Percentiles rank a stretch among this genome's conserved stretches.
phyloP scores from a whole-genome alignment of 352 stramenopile genomes.

The Phytopythium cucurbitacearum region DNA sequence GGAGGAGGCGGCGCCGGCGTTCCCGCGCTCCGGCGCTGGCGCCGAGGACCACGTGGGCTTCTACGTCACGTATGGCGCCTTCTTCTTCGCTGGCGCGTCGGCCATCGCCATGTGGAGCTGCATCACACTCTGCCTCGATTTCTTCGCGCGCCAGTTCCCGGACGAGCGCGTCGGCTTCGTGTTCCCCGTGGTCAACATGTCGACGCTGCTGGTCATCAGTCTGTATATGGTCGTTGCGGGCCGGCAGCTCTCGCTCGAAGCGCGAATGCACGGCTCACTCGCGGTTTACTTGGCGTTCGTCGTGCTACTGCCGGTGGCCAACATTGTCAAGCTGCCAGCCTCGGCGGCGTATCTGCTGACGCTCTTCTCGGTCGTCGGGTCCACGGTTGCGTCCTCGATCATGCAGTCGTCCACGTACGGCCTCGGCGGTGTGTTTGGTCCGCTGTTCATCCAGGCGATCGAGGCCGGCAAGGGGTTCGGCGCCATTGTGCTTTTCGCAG shows the following conservation, averaged over 20 bases:
- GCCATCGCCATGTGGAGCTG: conserved; percentile 74
- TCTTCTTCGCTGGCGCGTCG: conserved; percentile 71
- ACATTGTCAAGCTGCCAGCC: conserved; percentile 44
- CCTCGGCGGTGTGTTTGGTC: conserved; percentile 71
- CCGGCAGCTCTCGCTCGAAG: conserved; percentile 52
- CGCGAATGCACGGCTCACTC: conserved; percentile 52
- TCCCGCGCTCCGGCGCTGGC: conserved; percentile 5
- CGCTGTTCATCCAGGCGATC: conserved; percentile 72
- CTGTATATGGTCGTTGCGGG: conserved; percentile 79
- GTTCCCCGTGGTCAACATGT: conserved; percentile 85
- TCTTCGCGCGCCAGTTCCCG: conserved; percentile 62
- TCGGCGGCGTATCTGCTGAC: conserved; percentile 52
- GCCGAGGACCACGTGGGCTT: conserved; percentile 33
- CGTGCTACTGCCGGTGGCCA: conserved; percentile 51
- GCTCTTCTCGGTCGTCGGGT: conserved; percentile 54
- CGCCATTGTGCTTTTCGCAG: conserved; percentile 63
- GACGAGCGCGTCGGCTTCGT: conserved; percentile 67
- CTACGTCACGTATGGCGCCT: conserved; percentile 62
- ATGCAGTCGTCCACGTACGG: conserved; percentile 72
- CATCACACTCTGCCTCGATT: conserved; percentile 72
- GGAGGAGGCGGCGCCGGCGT: conserved; percentile 7
- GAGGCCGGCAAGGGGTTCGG: conserved; percentile 77
- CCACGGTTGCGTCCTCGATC: conserved; percentile 62
- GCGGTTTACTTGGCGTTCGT: conserved; percentile 50
- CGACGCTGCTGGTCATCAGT: conserved; percentile 67